phyloP scores from a whole-genome alignment of 2,329 filamentous ascomycete species.

The Alternaria arborescens region DNA sequence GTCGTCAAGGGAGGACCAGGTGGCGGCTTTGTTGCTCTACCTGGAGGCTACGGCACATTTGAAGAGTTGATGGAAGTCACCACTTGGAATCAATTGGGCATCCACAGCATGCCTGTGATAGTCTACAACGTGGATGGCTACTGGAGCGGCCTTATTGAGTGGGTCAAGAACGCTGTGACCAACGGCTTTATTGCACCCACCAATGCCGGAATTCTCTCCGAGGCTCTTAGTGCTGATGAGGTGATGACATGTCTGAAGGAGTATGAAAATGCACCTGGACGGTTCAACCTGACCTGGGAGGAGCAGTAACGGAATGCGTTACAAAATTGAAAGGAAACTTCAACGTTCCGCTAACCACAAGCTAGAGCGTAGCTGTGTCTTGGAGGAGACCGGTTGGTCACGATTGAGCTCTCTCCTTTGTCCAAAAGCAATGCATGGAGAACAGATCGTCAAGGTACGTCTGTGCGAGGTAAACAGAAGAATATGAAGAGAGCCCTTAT shows the following conservation, averaged over 20 bases:
- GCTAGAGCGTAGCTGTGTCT: not conserved
- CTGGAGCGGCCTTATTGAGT: constrained; percentile 85
- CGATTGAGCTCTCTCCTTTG: not conserved
- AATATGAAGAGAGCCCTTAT: not conserved
- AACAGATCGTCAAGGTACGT: not conserved
- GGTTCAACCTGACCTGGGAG: constrained; percentile 85
- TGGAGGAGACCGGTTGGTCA: not conserved
- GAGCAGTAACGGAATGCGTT: constrained; percentile 42
- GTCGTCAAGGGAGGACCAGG: constrained; percentile 83
- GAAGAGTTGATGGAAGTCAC: constrained; percentile 93
- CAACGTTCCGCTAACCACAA: not conserved
- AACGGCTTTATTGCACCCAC: constrained; percentile 77
- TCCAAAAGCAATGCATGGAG: not conserved
- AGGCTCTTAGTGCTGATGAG: constrained; percentile 75
- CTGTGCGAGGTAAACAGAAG: not conserved
- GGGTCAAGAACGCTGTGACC: constrained; percentile 78
- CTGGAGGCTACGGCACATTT: constrained; percentile 91
- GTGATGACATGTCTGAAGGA: constrained; percentile 74
- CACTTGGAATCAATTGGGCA: constrained; percentile 97
- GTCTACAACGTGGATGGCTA: constrained; percentile 89
- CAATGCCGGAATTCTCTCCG: constrained; percentile 80
- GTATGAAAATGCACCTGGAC: constrained; percentile 78
- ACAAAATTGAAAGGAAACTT: too few species aligned
- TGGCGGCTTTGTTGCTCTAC: constrained; percentile 86
- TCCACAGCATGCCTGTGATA: constrained; percentile 78